Base-by-base conservation (phyloP, 176 grass and related monocot genomes). In the Oryza glaberrima region DNA sequence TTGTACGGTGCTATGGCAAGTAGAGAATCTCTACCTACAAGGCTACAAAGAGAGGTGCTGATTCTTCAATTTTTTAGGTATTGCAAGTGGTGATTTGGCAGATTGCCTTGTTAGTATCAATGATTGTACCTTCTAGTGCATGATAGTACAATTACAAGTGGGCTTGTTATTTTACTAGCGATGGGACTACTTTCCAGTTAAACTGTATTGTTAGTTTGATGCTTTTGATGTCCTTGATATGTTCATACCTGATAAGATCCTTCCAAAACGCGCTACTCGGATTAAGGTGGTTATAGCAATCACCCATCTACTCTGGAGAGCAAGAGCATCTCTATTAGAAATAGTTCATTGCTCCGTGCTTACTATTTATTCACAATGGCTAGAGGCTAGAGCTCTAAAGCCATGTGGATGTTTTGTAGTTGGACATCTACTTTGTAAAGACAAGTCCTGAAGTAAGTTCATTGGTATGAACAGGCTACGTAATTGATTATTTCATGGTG, bases 51-150 rank as follows among this genome's bases (percentile, higher is more conserved):
- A 80, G 49, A 80, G 22, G 70, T 73, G 75, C 54, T 61, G 16
- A 20, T 77, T 83, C 16, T 73, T 51, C 47, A 73, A 73, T 79
- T 69, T 69, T 87, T 70, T 58, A 48, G 88, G 84, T 61, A 48
- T 48, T 40, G 6, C 71, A 77, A 69, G 69, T 85, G 78, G 61
- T 44, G 71, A 79, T 90, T 25, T 56, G 23, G 51, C 49, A 75
- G 74, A 79, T 87, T 87, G 36, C 44, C 19, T 73, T 90, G 28
- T 38, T 19, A 76, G 30, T 77, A 76, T 81, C 77, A 81, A 76
- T 87, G 45, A 83, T 80, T 87, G 76, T 76, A 76, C 76, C 25
- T 16, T 41, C 28, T 64, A 71, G 25, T 65, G 32, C 14, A 1
- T 76, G 75, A 80, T 73, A 44, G 43, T 44, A 16, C 69, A 26